Percentiles rank a stretch among this genome's conserved stretches.
Conservation (phyloP, 345 rosid species). For the Atalantia buxifolia region DNA sequence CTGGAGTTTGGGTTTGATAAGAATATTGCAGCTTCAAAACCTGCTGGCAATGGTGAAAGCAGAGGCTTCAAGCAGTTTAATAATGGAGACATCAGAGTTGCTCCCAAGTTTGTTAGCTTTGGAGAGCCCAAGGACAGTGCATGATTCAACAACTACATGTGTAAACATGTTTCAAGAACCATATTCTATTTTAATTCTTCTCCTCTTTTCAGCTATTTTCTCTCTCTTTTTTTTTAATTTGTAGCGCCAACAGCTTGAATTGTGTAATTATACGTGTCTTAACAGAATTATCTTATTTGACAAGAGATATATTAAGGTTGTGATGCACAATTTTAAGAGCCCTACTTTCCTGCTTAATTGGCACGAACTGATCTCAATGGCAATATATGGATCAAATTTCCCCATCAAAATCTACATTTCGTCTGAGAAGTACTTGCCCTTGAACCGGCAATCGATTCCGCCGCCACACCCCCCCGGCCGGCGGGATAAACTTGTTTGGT, state of each 20-base stretch:
- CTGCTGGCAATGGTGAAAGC: slow-evolving; percentile 20
- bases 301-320: background rate
- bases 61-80: slow-evolving; percentile 27
- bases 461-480: no score
- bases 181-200: background rate
- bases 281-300: background rate
- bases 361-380: background rate
- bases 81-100: slow-evolving; percentile 7
- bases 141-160: background rate
- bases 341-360: background rate
- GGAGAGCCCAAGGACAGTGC: slow-evolving; percentile 11
- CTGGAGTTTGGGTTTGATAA: slow-evolving; percentile 48
- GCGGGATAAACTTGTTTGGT: no score
- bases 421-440: background rate
- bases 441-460: background rate
- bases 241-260: background rate
- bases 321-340: background rate
- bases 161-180: background rate
- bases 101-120: slow-evolving; percentile 9
- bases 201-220: background rate
- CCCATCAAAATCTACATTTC: background rate
- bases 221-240: background rate
- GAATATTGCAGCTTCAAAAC: slow-evolving; percentile 20
- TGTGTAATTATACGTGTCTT: background rate
- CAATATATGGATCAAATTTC: background rate